Evolutionary conservation across 106 monocot genomes (phyloP).

Genomic region (Phalaenopsis aphrodite): DNA sequence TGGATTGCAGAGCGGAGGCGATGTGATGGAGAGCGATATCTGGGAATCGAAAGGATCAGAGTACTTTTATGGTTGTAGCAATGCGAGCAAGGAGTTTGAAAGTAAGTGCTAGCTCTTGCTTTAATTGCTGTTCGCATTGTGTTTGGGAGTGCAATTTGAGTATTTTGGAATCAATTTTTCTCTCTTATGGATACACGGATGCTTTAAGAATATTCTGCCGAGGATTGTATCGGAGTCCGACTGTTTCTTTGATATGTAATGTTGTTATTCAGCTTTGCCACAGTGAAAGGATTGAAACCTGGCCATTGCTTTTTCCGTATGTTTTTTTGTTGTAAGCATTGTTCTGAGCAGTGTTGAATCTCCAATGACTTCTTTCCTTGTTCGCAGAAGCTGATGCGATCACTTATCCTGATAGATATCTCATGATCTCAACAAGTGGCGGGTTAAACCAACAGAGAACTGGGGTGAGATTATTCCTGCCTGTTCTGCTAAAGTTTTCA

Average conservation of each 20-base stretch:
- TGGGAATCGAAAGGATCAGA: slow-evolving; percentile 2
- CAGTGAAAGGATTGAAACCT: too few species aligned
- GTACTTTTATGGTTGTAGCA: slow-evolving; percentile 1
- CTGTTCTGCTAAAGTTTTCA: background rate
- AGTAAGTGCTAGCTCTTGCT: background rate
- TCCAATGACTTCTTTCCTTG: background rate
- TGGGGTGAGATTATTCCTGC: slow-evolving; percentile 8
- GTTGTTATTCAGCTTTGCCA: too few species aligned
- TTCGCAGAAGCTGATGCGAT: slow-evolving; percentile 5
- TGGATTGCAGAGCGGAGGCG: slow-evolving; percentile 5
- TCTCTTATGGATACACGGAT: background rate
- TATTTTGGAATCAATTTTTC: background rate
- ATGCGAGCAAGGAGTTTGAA: slow-evolving; percentile 11
- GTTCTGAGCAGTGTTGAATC: slow-evolving; percentile 1
- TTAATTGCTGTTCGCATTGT: background rate
- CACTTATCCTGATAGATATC: slow-evolving; percentile 2
- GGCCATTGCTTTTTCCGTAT: too few species aligned
- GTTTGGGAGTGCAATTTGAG: background rate
- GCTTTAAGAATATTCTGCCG: background rate
- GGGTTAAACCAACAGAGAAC: slow-evolving; percentile 30
- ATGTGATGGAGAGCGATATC: background rate
- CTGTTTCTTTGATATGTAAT: too few species aligned
- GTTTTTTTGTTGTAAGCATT: background rate
- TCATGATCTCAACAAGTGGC: slow-evolving; percentile 16
- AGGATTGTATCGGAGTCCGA: background rate